These are phyloP conservation scores for Malus hybrid DNA, from an alignment of 331 rosid genomes.

Conservation along the genomic window DNA sequence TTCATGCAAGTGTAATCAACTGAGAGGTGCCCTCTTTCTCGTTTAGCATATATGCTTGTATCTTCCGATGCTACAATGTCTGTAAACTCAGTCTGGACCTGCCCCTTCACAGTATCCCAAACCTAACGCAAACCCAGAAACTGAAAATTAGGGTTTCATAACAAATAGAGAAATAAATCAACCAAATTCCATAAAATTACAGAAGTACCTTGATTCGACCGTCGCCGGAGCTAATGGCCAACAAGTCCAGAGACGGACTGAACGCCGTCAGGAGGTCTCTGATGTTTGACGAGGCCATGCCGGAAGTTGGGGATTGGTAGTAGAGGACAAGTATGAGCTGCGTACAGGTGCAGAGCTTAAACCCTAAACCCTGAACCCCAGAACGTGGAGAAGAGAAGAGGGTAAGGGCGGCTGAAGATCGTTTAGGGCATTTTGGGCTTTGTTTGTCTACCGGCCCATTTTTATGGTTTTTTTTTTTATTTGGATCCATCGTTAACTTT, in stretches of 20 bases:
- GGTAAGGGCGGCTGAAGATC: neutral
- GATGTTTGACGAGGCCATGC: constrained; percentile 53
- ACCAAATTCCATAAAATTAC: neutral
- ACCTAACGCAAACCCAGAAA: constrained; percentile 32
- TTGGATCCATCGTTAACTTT: neutral
- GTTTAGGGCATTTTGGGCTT: constrained; percentile 4
- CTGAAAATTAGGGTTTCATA: neutral
- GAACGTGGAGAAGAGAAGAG: neutral
- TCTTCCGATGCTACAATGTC: constrained; percentile 52
- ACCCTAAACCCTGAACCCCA: neutral
- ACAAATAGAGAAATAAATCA: neutral
- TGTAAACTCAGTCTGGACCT: constrained; percentile 80
- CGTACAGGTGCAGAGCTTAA: neutral
- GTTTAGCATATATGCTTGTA: constrained; percentile 27
- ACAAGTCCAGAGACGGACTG: constrained; percentile 64
- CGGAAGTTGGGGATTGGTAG: neutral
- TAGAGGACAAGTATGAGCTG: neutral
- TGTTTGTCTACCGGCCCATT: neutral
- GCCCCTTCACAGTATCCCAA: constrained; percentile 86
- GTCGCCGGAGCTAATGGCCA: constrained; percentile 81
- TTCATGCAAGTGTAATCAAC: constrained; percentile 94
- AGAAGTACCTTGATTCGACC: constrained; percentile 76
- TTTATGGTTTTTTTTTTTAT: neutral
- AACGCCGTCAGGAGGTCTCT: constrained; percentile 74
- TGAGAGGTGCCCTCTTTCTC: constrained; percentile 73